Percentiles rank a stretch among this genome's conserved stretches.
phyloP scores from a whole-genome alignment of 768 basidiomycete genomes.

The Basidioascus undulatus region DNA sequence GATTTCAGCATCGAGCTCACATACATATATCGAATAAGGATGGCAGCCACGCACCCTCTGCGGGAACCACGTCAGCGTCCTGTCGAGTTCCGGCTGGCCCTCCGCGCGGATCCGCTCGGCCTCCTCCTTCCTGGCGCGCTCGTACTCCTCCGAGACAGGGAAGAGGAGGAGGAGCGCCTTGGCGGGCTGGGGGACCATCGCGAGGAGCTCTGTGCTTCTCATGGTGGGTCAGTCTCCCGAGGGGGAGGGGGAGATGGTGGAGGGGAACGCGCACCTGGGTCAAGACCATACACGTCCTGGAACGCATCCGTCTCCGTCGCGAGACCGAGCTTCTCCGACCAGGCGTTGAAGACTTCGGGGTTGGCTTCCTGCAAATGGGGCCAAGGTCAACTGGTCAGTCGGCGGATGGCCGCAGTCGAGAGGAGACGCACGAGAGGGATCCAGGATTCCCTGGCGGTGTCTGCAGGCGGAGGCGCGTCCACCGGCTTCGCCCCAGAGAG shows the following conservation, averaged over 20 bases:
- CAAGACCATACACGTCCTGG: constrained; percentile 5
- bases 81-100: constrained; percentile 29
- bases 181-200: constrained; percentile 42
- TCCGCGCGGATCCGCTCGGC: constrained; percentile 30
- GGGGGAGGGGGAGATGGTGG: no score
- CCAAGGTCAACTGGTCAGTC: no score
- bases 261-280: no score
- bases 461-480: no score
- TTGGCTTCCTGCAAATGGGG: no score
- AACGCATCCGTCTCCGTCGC: constrained; percentile 6
- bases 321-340: constrained; percentile 7
- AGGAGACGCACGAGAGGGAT: no score
- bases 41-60: constrained; percentile 26
- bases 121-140: constrained; percentile 31
- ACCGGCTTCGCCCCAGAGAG: no score
- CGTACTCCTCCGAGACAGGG: constrained; percentile 34
- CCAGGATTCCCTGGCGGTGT: no score
- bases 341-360: constrained; percentile 6
- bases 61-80: constrained; percentile 61
- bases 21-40: neutral
- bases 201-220: constrained; percentile 47
- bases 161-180: constrained; percentile 72
- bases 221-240: no score
- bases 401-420: no score
- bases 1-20: neutral